Base-by-base conservation (phyloP, 768 basidiomycete species). In the Boletus coccyginus region DNA sequence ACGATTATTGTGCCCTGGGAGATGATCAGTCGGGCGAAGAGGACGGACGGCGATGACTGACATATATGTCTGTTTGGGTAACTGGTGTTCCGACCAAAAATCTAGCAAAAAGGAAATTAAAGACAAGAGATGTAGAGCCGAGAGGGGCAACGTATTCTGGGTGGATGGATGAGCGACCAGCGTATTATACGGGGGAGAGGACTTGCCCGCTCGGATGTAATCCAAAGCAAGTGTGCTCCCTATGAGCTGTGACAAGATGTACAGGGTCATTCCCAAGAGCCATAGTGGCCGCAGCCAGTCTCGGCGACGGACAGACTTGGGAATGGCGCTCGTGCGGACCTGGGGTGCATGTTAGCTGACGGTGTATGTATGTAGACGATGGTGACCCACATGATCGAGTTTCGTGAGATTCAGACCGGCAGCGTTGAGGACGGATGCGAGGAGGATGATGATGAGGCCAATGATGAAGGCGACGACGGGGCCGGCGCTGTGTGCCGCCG, bases 331-430 rank as follows among this genome's bases (percentile, higher is more conserved):
- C 27, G 88, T 92, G 44, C 87, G 78, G 31, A 88, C 86, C 88
- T 89, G 48, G n/a, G 9, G 39, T 24, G 44, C 3, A 55, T 59
- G 27, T 27, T 27, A 27, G 27, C 27, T 27, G 27, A 27, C 27
- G 6, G 27, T 27, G 27, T 27, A 27, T 27, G 27, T 5, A 27
- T 27, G 27, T 27, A 27, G 27, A 27, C 27, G 27, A 13, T 46
- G 32, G 21, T 46, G 31, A 76, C 86, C 61, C 53, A 88, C 86
- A 82, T 95, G 93, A 74, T 97, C 95, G 41, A 96, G 75, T 73
- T 98, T 98, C 38, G 93, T 94, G 56, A 98, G 77, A 68, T 97
- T 98, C 41, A 98, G 79, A n/a, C 95, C 95, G 0, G 88, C 91
- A 35, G 92, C 92, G 64, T 92, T 94, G 61, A 93, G 79, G n/a